Base-by-base conservation (phyloP, 768 basidiomycete genomes). In the Mycena alexandri region DNA sequence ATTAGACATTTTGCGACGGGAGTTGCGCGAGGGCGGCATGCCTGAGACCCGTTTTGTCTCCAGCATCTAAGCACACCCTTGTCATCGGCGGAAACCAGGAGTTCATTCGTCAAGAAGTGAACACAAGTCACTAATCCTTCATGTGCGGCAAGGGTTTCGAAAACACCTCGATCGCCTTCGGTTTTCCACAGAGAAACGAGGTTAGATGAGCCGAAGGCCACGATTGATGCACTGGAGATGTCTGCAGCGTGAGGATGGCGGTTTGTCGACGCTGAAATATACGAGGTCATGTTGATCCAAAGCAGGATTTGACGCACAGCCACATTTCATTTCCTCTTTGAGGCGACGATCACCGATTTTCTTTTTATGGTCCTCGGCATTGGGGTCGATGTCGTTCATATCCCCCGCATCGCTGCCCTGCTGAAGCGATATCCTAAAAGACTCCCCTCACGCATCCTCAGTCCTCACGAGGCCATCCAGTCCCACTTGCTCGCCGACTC, bases 51-150 rank as follows among this genome's bases (percentile, higher is more conserved):
- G 75, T 74, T 72, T 73, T 78, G 76, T 69, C 76, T 80, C 95
- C 96, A 97, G 38, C 87, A 76, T 42, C 84, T 82, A 13, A 95
- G 72, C 11, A 77, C 76, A 2, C 97, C 97, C 65, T 83, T 84
- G 63, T 93, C 89, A 77, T 98, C 96, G 53, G 90, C 93, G 55
- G 89, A 91, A 42, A 90, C 79, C 64, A 98, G 81, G 5, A 77
- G 53, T 11, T 83, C 78, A 17, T 85, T 78, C 6, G 80, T 75
- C 9, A 90, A 70, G 73, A 95, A 96, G 50, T 88, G 88, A 50
- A 96, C 85, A 51, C 89, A 91, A 22, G 95, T 95, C 22, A 99
- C 87, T 19, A 87, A 74, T 12, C 88, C 89, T 51, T 86, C 78
- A 73, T 96, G 95, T 5, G 90, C 94, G 1, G 90, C 86, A 8